Base-by-base conservation (phyloP, 2,329 filamentous ascomycete species). In the Microascus cirrosus region DNA sequence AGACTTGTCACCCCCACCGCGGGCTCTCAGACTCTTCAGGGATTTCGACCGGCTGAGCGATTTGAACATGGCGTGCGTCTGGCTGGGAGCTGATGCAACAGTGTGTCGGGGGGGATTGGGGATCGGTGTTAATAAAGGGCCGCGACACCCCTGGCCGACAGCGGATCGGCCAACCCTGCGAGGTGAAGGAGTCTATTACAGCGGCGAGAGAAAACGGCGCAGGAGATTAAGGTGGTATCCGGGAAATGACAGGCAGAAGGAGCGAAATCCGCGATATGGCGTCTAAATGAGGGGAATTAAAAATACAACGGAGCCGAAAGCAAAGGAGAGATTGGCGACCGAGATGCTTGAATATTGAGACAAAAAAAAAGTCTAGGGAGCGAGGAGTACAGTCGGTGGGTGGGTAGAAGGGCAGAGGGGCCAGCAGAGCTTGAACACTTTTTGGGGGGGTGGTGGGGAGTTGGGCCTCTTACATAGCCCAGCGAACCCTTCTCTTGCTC, bases 21-120 rank as follows among this genome's bases (percentile, higher is more conserved):
- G 32, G 48, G 50, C 53, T 60, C 65, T 62, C 60, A 64, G 62
- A 57, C 57, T 61, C 61, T 64, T 63, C 60, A 64, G 62, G 52
- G 67, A 69, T 61, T 63, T 67, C 63, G 67, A 66, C 63, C 67
- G 69, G 54, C 64, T 65, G 61, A 67, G 66, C 62, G 66, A 65
- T 62, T 67, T 67, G 60, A 70, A 66, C 70, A 69, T 71, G 63
- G 57, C 59, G 25, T 50, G 45, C 7, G 20, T 22, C 5, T 20
- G 48, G 48, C 42, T 28, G n/a, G 15, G 45, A 24, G 32, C 10
- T 53, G 34, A 57, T 57, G 55, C 22, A 57, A 57, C 55, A 20
- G 45, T 20, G 36, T 42, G 45, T 45, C 39, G 39, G n/a, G 45
- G 45, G 45, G n/a, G 11, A 20, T 22, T 24, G 20, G 45, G 11